phyloP scores from a whole-genome alignment of 2,329 filamentous ascomycete genomes.

The Fusarium sacchari region DNA sequence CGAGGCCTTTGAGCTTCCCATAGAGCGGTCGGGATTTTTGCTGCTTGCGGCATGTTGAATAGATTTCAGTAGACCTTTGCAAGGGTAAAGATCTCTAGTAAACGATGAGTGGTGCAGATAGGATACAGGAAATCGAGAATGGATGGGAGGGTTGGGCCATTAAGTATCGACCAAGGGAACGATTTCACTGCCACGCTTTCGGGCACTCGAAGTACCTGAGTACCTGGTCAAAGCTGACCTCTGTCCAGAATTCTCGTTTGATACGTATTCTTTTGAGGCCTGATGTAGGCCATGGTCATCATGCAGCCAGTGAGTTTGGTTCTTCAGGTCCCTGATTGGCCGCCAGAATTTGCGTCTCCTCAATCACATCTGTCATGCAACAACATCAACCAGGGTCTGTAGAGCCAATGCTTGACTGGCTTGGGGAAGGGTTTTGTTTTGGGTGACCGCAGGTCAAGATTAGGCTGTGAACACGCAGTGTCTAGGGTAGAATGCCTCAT shows the following conservation, averaged over 20 bases:
- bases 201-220: no score
- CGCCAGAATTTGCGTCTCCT: neutral
- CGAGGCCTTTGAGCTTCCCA: constrained; percentile 1
- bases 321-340: neutral
- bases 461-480: neutral
- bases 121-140: rapidly evolving
- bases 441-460: neutral
- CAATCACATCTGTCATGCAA: rapidly evolving
- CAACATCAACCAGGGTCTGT: rapidly evolving
- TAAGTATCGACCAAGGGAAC: neutral
- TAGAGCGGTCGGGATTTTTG: neutral
- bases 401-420: no score
- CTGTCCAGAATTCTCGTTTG: neutral
- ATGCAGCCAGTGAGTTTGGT: neutral
- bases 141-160: rapidly evolving
- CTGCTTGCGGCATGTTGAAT: neutral
- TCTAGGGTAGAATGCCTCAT: neutral
- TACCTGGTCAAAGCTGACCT: neutral
- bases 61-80: rapidly evolving
- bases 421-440: no score
- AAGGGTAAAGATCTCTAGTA: rapidly evolving
- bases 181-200: neutral
- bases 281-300: neutral
- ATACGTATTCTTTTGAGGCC: neutral
- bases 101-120: rapidly evolving